Conservation (phyloP, 345 rosid species). For the Salix arbutifolia region DNA sequence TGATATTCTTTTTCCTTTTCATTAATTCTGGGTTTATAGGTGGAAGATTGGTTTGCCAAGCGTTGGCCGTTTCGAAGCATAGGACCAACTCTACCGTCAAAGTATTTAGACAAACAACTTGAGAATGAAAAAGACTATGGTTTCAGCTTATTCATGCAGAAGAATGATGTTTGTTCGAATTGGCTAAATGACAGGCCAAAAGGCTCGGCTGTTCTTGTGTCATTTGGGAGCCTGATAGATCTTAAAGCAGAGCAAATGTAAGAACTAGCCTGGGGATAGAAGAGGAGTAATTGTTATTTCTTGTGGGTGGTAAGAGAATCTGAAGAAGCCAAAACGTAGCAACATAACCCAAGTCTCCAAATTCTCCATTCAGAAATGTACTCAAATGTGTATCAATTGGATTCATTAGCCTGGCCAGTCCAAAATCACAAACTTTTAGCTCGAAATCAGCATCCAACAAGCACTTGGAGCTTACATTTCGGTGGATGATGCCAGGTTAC, state of each 20-base stretch:
- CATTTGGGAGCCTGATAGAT: conserved; percentile 30
- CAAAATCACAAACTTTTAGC: too few species aligned
- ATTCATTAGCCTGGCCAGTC: too few species aligned
- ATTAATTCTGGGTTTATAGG: conserved; percentile 9
- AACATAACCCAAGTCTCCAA: too few species aligned
- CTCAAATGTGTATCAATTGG: too few species aligned
- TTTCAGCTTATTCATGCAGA: conserved; percentile 25
- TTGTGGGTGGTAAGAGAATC: conserved; percentile 26
- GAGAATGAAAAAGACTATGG: conserved; percentile 26
- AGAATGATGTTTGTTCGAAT: background rate
- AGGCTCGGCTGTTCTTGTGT: conserved; percentile 25
- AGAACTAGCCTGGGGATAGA: conserved; percentile 22
- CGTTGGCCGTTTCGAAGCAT: conserved; percentile 18
- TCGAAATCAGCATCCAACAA: too few species aligned
- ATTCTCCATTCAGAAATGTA: conserved; percentile 20
- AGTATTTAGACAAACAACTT: conserved; percentile 29
- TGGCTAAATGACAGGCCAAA: conserved; percentile 22
- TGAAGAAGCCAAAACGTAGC: too few species aligned
- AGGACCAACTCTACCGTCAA: conserved; percentile 39
- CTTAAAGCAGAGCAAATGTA: conserved; percentile 18
- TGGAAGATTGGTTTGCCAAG: conserved; percentile 28
- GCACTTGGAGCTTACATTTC: too few species aligned
- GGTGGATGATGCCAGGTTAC: too few species aligned
- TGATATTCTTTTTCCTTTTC: background rate
- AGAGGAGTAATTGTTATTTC: conserved; percentile 13